phyloP scores from a whole-genome alignment of 1,139 yeast species.

The Diutina pseudorugosa region DNA sequence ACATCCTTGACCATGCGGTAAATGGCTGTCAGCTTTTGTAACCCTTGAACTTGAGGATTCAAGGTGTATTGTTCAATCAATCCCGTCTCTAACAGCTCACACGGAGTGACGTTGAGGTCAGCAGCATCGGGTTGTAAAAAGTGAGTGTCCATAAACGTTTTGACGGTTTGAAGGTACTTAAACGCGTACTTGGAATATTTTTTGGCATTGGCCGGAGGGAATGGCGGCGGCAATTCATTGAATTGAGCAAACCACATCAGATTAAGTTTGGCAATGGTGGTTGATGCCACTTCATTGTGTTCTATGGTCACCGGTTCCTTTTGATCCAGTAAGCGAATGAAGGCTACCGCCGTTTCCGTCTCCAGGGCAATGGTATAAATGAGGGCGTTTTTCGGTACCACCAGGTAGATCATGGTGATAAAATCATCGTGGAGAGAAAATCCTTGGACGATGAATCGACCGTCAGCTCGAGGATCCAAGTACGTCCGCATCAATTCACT shows the following conservation, averaged over 20 bases:
- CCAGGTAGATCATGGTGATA: neutral
- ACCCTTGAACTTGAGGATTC: neutral
- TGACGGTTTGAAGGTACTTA: neutral
- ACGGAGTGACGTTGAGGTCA: neutral
- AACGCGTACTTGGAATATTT: neutral
- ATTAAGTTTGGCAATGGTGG: neutral
- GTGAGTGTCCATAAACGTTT: neutral
- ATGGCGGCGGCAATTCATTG: neutral
- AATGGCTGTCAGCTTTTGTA: neutral
- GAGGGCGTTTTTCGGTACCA: neutral
- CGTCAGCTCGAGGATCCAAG: neutral
- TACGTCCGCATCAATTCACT: neutral
- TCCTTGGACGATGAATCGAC: neutral
- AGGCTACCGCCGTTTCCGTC: neutral
- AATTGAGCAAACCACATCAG: slow-evolving; percentile 1
- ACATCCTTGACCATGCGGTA: neutral
- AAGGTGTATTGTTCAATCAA: neutral
- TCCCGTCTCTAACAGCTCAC: neutral
- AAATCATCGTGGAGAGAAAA: neutral
- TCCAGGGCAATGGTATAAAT: slow-evolving; percentile 2
- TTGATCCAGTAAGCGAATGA: neutral
- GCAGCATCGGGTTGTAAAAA: neutral
- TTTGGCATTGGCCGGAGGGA: neutral
- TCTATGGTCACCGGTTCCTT: neutral
- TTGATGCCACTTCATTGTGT: neutral